These are phyloP conservation scores for Tothia fuscella DNA, from an alignment of 2,329 filamentous ascomycete genomes.

Conservation along the genomic window DNA sequence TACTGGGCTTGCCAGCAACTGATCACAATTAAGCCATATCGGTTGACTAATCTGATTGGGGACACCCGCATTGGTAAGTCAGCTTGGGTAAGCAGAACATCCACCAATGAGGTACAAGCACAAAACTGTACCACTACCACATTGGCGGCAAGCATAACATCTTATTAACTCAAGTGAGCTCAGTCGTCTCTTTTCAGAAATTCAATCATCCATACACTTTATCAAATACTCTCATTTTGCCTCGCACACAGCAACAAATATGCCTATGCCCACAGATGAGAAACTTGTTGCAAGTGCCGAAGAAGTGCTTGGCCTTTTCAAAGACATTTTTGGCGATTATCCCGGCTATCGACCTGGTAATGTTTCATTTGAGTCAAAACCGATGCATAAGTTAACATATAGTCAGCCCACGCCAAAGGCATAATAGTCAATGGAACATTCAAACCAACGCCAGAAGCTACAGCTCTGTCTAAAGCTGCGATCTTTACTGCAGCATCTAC, in stretches of 20 bases:
- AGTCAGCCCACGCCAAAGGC: conserved; percentile 43
- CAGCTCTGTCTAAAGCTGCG: conserved; percentile 33
- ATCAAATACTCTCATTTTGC: neutral
- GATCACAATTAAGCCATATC: too few species aligned
- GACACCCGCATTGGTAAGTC: neutral
- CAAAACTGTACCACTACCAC: neutral
- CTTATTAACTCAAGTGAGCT: too few species aligned
- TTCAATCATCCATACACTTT: neutral
- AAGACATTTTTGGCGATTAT: conserved; percentile 16
- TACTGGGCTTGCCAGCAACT: too few species aligned
- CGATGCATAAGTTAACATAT: conserved; percentile 6
- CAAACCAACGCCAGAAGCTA: conserved; percentile 33
- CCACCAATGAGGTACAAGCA: conserved; percentile 5
- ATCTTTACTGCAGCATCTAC: conserved; percentile 37
- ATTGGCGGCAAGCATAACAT: too few species aligned
- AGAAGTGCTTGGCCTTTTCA: conserved; percentile 19
- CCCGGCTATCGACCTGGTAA: conserved; percentile 22
- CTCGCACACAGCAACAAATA: conserved; percentile 8
- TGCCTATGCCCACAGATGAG: conserved; percentile 22
- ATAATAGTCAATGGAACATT: conserved; percentile 41
- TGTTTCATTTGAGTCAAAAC: neutral
- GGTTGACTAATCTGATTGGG: too few species aligned
- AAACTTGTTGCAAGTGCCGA: conserved; percentile 20
- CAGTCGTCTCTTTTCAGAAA: too few species aligned
- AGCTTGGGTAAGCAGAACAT: neutral